phyloP scores from a whole-genome alignment of 179 eudicot species.

The Sideroxylon spinosum region DNA sequence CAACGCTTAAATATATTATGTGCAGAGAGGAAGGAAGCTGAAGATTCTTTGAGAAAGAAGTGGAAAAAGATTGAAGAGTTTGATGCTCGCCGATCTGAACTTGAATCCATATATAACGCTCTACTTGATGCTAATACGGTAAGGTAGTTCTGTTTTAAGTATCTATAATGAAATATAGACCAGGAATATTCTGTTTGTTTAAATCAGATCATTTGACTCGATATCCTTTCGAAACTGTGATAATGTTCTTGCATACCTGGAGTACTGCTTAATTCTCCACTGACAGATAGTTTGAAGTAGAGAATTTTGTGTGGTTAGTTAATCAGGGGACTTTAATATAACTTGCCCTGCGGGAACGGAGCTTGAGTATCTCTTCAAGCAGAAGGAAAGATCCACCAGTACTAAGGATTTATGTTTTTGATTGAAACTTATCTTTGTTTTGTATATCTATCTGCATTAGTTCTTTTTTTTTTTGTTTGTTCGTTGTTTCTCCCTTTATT shows the following conservation, averaged over 20 bases:
- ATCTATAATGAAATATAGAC: not conserved
- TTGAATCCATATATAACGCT: constrained; percentile 70
- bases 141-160: constrained; percentile 13
- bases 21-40: constrained; percentile 98
- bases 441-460: not conserved
- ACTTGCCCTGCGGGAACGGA: not conserved
- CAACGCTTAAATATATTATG: constrained; percentile 78
- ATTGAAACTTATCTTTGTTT: not conserved
- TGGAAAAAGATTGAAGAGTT: constrained; percentile 99
- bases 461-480: not conserved
- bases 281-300: not conserved
- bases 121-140: constrained; percentile 87
- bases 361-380: not conserved
- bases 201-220: not conserved
- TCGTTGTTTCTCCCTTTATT: not conserved
- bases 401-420: not conserved
- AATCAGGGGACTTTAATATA: not conserved
- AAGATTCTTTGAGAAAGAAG: constrained; percentile 83
- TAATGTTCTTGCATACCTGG: not conserved
- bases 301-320: not conserved
- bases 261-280: not conserved
- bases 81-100: constrained; percentile 94
- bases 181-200: not conserved
- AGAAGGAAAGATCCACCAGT: not conserved
- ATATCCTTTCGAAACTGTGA: not conserved